phyloP scores from a whole-genome alignment of 768 basidiomycete genomes.

The Rhodotorula sphaerocarpa region DNA sequence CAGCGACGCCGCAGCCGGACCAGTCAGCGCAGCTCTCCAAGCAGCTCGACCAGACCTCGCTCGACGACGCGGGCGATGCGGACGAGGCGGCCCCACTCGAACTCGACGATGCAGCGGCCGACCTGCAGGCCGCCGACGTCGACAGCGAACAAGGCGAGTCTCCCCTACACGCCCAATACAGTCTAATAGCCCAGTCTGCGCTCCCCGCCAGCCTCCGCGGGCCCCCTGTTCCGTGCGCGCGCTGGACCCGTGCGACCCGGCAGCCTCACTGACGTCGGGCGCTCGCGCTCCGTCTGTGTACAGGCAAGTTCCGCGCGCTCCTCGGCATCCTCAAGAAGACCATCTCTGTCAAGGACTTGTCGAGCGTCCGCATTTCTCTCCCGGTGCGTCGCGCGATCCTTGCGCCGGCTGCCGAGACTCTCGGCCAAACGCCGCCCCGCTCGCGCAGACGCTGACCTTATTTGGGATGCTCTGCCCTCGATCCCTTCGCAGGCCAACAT shows the following conservation, averaged over 20 bases:
- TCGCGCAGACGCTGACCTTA: background rate
- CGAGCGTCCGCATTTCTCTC: constrained; percentile 30
- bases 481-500: constrained; percentile 3
- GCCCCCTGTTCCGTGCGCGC: no score
- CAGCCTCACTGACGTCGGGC: no score
- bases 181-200: no score
- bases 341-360: constrained; percentile 37
- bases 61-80: background rate
- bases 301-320: constrained; percentile 13
- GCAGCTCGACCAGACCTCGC: background rate
- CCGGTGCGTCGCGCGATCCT: constrained; percentile 7
- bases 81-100: background rate
- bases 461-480: background rate
- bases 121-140: background rate
- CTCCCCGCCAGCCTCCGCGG: no score
- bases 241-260: no score
- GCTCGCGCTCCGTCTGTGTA: no score
- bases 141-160: constrained; percentile 2
- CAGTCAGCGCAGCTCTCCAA: background rate
- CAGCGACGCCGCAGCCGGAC: background rate
- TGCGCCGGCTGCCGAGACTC: no score
- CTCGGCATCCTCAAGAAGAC: constrained; percentile 36
- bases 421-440: background rate
- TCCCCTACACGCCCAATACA: background rate
- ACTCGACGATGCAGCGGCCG: background rate